Evolutionary conservation across 768 basidiomycete species (phyloP), one percentile per base, ranked within the genome.

Genomic region (Leccinum ochraceum): DNA sequence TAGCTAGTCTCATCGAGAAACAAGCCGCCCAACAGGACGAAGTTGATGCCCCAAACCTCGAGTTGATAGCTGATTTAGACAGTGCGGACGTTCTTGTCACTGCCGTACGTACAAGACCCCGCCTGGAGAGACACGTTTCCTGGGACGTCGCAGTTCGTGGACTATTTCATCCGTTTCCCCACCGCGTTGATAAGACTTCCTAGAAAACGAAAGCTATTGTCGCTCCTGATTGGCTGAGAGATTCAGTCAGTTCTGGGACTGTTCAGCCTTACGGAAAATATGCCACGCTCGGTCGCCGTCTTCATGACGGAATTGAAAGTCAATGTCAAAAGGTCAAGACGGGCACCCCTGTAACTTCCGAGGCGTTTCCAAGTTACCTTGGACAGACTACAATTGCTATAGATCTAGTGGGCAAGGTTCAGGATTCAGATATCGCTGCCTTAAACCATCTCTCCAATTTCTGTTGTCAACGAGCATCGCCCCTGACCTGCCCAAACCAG

Each of bases 401-500:
- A 49, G 74, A 78, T 36, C 74, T 57, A 51, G 67, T 66, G 52
- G 61, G 32, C 26, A 49, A 32, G 10, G 28, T 56, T 26, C 60
- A 59, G 26, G 56, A 59, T 3, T 16, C 62, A 4, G 74, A 74
- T 57, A 34, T 64, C 6, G 57, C 58, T 17, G 46, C 37, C 16
- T 54, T 69, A 48, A 54, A 77, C 20, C 60, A 76, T 46, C 71
- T 68, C 2, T 73, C 81, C 7, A 70, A 75, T 37, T 87, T 84
- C 68, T 83, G 88, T 1, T 89, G 87, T 65, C 74, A 79, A 55
- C 81, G 92, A 37, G 77, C 83, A 0, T 86, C 86, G 4, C 89
- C 89, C 0, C 76, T 94, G 39, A 70, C 82, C 3, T 93, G 88
- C 64, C 79, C 81, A 0, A 94, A 94, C 64, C 88, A 92, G 69